These are phyloP conservation scores for Citrullus amarus DNA, from an alignment of 306 rosid species.

Conservation along the genomic window DNA sequence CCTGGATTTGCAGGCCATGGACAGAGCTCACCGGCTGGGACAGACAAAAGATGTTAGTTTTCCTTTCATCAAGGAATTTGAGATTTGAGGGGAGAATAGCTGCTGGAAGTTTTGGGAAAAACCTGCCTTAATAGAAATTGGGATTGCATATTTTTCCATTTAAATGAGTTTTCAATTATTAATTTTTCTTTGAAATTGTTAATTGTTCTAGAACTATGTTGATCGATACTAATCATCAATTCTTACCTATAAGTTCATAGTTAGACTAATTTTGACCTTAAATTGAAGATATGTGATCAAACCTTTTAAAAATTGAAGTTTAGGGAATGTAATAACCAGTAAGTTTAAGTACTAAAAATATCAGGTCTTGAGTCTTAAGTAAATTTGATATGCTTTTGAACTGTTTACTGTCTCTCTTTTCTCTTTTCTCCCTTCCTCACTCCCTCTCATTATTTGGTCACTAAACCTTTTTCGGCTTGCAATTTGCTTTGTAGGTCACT, in stretches of 20 bases:
- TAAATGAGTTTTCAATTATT: not conserved
- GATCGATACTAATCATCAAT: not conserved
- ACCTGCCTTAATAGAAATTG: not conserved
- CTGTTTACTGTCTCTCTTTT: not conserved
- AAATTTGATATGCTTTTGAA: not conserved
- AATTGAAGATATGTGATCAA: not conserved
- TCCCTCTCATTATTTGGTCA: not conserved
- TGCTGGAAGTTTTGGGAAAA: not conserved
- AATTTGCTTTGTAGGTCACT: constrained; percentile 47
- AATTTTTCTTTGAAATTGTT: not conserved
- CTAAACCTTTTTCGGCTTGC: not conserved
- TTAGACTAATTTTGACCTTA: not conserved
- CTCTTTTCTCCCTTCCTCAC: not conserved
- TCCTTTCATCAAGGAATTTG: constrained; percentile 1
- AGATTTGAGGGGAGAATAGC: not conserved
- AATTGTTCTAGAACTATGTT: not conserved
- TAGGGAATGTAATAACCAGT: not conserved
- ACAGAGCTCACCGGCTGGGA: constrained; percentile 99
- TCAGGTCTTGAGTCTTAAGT: not conserved
- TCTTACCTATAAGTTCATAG: not conserved
- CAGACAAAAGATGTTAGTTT: constrained; percentile 93
- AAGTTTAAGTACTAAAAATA: not conserved
- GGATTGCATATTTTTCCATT: not conserved
- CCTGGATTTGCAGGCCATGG: constrained; percentile 95
- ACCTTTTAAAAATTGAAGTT: no score